Evolutionary conservation across 2,329 filamentous ascomycete genomes (phyloP).

Genomic region (Pseudogymnoascus sp.): DNA sequence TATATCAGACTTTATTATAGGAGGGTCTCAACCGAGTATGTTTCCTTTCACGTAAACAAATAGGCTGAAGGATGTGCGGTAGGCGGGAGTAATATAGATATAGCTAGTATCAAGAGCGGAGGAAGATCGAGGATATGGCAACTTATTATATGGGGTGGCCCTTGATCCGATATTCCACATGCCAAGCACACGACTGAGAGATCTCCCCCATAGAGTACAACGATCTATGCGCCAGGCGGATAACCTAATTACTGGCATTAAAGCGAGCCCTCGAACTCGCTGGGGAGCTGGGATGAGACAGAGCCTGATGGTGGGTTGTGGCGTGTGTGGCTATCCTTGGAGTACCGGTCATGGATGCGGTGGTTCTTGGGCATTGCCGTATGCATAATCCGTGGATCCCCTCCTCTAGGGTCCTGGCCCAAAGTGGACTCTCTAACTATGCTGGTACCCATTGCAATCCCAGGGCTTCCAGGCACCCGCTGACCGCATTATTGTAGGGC

Average conservation of each 20-base stretch:
- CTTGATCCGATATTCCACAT: slow-evolving; percentile 2
- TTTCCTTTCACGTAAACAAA: not conserved
- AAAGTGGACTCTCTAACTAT: slow-evolving; percentile 3
- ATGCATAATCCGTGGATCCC: slow-evolving; percentile 6
- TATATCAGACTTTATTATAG: slow-evolving; percentile 28
- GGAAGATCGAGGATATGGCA: slow-evolving; percentile 9
- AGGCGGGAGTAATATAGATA: not conserved
- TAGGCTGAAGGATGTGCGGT: not conserved
- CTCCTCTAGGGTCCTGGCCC: slow-evolving; percentile 1
- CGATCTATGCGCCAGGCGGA: slow-evolving; percentile 6
- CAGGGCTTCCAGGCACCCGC: not conserved
- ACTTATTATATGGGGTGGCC: slow-evolving; percentile 11
- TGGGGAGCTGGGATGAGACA: not conserved
- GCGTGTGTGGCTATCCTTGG: slow-evolving; percentile 5
- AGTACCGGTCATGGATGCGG: slow-evolving; percentile 1
- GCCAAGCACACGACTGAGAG: not conserved
- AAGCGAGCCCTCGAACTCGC: not conserved
- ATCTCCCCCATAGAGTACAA: not conserved
- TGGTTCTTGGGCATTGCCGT: slow-evolving; percentile 7
- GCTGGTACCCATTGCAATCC: not conserved
- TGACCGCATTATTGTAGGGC: slow-evolving; percentile 6
- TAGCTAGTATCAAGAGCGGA: slow-evolving; percentile 6
- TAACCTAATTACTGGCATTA: slow-evolving; percentile 9
- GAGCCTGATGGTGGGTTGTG: not conserved
- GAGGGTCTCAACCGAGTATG: slow-evolving; percentile 16